These are phyloP conservation scores for Lachnellula cervina DNA, from an alignment of 2,329 filamentous ascomycete genomes.

Conservation along the genomic window DNA sequence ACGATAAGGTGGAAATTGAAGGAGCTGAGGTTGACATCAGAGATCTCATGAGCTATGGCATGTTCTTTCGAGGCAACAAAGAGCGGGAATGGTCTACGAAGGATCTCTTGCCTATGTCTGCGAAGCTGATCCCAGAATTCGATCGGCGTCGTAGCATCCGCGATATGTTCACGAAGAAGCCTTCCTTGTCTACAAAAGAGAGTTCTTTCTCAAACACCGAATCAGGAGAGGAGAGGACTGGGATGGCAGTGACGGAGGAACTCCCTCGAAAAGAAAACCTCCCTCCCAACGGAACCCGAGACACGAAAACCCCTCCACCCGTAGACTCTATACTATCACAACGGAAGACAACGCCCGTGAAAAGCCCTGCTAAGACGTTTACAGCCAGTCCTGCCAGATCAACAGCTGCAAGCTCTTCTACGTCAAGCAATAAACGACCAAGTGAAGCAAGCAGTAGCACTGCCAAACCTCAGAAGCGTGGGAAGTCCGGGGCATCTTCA, in stretches of 20 bases:
- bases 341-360: slow-evolving; percentile 8
- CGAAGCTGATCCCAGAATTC: slow-evolving; percentile 82
- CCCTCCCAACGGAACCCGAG: background rate
- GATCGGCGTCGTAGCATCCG: slow-evolving; percentile 78
- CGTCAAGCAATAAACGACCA: slow-evolving; percentile 16
- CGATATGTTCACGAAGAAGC: slow-evolving; percentile 78
- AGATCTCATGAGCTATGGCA: slow-evolving; percentile 77
- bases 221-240: background rate
- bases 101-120: slow-evolving; percentile 69
- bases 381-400: slow-evolving; percentile 1
- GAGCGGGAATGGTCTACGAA: slow-evolving; percentile 61
- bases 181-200: slow-evolving; percentile 14
- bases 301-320: background rate
- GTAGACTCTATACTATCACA: background rate
- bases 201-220: slow-evolving; percentile 2
- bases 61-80: slow-evolving; percentile 64
- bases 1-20: slow-evolving; percentile 53
- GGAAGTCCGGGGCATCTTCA: slow-evolving; percentile 37
- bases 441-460: slow-evolving; percentile 1
- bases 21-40: slow-evolving; percentile 49
- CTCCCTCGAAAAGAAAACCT: background rate
- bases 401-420: slow-evolving; percentile 1
- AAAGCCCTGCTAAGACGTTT: slow-evolving; percentile 1
- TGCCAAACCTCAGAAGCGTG: slow-evolving; percentile 41
- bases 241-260: background rate